phyloP scores from a whole-genome alignment of 2,329 filamentous ascomycete genomes.

The Lachnellula suecica region DNA sequence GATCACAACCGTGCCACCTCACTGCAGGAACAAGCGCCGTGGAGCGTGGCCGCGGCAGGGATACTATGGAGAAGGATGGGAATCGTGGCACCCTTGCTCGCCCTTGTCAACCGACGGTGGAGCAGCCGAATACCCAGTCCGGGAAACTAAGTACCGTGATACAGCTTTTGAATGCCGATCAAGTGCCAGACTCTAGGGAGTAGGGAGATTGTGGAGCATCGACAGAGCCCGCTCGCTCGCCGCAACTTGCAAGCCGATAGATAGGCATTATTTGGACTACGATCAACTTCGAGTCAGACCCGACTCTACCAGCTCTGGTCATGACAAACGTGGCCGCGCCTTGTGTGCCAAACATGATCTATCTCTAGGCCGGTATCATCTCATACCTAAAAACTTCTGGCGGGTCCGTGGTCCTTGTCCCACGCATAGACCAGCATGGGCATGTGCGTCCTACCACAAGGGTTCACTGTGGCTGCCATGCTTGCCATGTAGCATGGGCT shows the following conservation, averaged over 20 bases:
- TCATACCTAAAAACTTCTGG: too few relatives aligned
- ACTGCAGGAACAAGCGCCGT: slow-evolving; percentile 32
- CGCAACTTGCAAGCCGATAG: too few relatives aligned
- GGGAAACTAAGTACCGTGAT: not conserved
- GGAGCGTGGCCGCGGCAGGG: slow-evolving; percentile 1
- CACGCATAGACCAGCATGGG: not conserved
- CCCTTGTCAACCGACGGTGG: not conserved
- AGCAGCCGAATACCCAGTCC: not conserved
- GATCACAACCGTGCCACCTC: slow-evolving; percentile 25
- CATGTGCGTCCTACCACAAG: not conserved
- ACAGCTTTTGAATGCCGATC: too few relatives aligned
- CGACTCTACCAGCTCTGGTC: too few relatives aligned
- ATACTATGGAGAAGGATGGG: not conserved
- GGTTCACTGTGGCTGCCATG: not conserved
- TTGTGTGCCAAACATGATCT: not conserved
- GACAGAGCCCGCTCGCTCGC: not conserved
- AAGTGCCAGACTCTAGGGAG: too few relatives aligned
- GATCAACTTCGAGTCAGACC: too few relatives aligned
- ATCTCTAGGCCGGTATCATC: too few relatives aligned
- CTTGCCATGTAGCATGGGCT: not conserved
- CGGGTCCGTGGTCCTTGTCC: too few relatives aligned
- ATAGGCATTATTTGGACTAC: too few relatives aligned
- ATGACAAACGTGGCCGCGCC: too few relatives aligned
- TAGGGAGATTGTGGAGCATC: too few relatives aligned
- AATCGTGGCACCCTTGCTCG: not conserved